These are phyloP conservation scores for Mycena galericulata DNA, from an alignment of 768 basidiomycete species.

Conservation along the genomic window DNA sequence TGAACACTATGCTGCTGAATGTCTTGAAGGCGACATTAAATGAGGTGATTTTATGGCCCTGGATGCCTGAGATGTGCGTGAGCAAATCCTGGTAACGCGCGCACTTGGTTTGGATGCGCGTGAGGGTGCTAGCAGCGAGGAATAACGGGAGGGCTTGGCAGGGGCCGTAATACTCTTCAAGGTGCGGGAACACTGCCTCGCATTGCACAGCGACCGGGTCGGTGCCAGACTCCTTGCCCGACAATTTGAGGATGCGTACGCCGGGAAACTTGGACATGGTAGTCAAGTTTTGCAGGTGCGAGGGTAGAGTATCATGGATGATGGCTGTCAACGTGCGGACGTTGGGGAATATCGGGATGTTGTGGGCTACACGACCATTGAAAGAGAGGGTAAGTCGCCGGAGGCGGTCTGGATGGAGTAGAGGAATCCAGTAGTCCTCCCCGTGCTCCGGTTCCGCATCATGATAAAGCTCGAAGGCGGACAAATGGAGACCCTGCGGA, in stretches of 20 bases:
- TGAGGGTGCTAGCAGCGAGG: neutral
- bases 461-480: neutral
- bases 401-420: slow-evolving; percentile 13
- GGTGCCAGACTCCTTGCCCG: too few species aligned
- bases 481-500: neutral
- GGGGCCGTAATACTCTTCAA: neutral
- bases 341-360: neutral
- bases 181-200: neutral
- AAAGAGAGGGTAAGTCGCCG: neutral
- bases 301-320: slow-evolving; percentile 1
- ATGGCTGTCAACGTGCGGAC: neutral
- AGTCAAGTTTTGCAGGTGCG: neutral
- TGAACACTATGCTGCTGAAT: neutral
- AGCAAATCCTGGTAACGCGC: neutral
- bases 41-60: neutral
- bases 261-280: slow-evolving; percentile 13
- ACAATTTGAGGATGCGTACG: neutral
- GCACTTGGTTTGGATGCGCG: neutral
- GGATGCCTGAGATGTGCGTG: neutral
- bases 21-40: neutral
- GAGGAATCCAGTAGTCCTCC: slow-evolving; percentile 1
- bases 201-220: neutral
- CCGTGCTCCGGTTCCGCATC: neutral
- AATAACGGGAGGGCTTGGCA: neutral
- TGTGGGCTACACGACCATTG: neutral